Evolutionary conservation across 106 monocot species (phyloP).

Genomic region (Xerophyta viscosa): DNA sequence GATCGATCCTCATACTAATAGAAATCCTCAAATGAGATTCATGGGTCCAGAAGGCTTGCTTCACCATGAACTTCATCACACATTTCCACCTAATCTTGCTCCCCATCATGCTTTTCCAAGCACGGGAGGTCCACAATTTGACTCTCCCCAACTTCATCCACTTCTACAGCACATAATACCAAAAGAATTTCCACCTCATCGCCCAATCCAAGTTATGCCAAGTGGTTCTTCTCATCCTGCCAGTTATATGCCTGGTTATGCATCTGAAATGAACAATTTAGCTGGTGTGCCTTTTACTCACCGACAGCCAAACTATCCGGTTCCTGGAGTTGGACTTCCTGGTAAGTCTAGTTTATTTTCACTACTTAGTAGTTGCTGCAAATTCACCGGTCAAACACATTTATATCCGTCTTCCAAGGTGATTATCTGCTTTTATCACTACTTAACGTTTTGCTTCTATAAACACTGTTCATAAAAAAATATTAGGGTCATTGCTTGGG

Average conservation of each 20-base stretch:
- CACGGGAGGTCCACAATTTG: conserved; percentile 23
- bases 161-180: conserved; percentile 38
- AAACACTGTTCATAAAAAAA: too few species aligned
- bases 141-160: conserved; percentile 31
- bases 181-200: conserved; percentile 32
- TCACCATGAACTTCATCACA: conserved; percentile 30
- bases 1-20: conserved; percentile 22
- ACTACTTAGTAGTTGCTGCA: neutral
- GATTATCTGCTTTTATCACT: neutral
- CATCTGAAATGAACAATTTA: conserved; percentile 37
- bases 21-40: conserved; percentile 34
- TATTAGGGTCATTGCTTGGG: too few species aligned
- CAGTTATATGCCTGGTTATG: conserved; percentile 29
- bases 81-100: conserved; percentile 29
- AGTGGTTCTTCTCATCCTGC: conserved; percentile 31
- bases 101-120: conserved; percentile 23
- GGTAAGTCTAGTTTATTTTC: conserved; percentile 25
- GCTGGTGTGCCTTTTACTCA: conserved; percentile 32
- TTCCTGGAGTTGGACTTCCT: conserved; percentile 36
- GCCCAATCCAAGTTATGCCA: conserved; percentile 26
- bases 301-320: conserved; percentile 34
- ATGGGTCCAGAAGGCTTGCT: conserved; percentile 25
- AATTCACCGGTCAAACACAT: too few species aligned
- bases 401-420: neutral
- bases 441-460: too few species aligned